Evolutionary conservation across 2,329 filamentous ascomycete genomes (phyloP).

Genomic region (Aspergillus flavus): DNA sequence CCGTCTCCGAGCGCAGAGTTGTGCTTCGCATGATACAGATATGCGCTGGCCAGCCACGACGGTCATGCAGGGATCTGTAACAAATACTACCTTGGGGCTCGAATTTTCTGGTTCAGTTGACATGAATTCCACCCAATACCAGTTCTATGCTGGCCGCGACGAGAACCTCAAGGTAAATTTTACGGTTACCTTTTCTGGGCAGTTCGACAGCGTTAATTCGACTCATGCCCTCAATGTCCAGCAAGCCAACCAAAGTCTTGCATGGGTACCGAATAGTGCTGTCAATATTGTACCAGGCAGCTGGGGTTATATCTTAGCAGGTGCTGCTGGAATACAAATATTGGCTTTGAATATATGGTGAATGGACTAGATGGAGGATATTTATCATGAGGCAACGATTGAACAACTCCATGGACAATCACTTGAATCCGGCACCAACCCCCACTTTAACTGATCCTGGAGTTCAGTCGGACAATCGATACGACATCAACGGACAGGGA

Average conservation of each 20-base stretch:
- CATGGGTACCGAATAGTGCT: not conserved
- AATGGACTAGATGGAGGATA: not conserved
- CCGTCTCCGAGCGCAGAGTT: not conserved
- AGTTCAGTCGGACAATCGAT: not conserved
- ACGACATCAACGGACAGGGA: not conserved
- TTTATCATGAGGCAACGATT: not conserved
- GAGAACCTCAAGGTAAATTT: not conserved
- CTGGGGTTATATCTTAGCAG: not conserved
- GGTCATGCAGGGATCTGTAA: not conserved
- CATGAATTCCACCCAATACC: not conserved
- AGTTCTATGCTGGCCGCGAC: not conserved
- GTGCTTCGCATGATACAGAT: not conserved
- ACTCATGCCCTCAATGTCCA: not conserved
- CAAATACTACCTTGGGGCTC: constrained; percentile 1
- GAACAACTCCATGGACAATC: no score
- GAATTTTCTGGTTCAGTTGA: not conserved
- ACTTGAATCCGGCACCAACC: not conserved
- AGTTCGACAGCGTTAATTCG: constrained; percentile 6
- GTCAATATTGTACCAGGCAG: not conserved
- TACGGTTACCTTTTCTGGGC: constrained; percentile 4
- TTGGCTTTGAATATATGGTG: not conserved
- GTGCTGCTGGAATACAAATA: not conserved
- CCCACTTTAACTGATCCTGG: not conserved
- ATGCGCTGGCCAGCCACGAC: not conserved
- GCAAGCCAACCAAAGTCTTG: not conserved